These are phyloP conservation scores for Ilex paraguariensis DNA, from an alignment of 305 asterid species.

Conservation along the genomic window DNA sequence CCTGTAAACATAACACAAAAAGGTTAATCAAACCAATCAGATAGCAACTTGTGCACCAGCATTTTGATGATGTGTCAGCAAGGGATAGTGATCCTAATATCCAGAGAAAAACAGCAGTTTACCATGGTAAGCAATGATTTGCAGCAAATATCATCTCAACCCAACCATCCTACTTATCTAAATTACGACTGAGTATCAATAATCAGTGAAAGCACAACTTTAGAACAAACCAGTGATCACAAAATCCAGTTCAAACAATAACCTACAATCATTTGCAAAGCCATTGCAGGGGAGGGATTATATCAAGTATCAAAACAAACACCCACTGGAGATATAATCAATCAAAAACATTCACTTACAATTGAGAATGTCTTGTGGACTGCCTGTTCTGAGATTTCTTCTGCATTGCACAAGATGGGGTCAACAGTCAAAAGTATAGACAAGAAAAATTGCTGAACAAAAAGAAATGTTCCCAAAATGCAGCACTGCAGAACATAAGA, in stretches of 20 bases:
- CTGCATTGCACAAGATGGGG: conserved; percentile 37
- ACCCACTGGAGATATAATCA: background rate
- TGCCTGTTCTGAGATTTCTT: conserved; percentile 33
- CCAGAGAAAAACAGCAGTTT: background rate
- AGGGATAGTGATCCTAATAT: background rate
- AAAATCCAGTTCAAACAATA: background rate
- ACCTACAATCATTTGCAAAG: background rate
- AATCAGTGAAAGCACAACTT: too few relatives aligned
- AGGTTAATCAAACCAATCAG: background rate
- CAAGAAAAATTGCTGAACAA: conserved; percentile 2
- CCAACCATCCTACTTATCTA: background rate
- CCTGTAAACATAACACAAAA: conserved; percentile 39
- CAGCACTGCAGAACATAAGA: background rate
- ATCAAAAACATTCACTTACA: conserved; percentile 30
- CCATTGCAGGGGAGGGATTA: background rate
- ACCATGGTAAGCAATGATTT: background rate
- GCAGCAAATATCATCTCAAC: background rate
- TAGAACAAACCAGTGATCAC: background rate
- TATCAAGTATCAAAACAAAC: background rate
- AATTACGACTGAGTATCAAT: too few relatives aligned
- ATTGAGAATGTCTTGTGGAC: conserved; percentile 36
- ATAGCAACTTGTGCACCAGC: background rate
- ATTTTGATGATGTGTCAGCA: background rate
- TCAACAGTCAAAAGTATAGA: background rate
- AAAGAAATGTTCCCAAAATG: conserved; percentile 6